Evolutionary conservation across 1,284 basidiomycete genomes (phyloP).

Genomic region (Salmacisia buchloeana): DNA sequence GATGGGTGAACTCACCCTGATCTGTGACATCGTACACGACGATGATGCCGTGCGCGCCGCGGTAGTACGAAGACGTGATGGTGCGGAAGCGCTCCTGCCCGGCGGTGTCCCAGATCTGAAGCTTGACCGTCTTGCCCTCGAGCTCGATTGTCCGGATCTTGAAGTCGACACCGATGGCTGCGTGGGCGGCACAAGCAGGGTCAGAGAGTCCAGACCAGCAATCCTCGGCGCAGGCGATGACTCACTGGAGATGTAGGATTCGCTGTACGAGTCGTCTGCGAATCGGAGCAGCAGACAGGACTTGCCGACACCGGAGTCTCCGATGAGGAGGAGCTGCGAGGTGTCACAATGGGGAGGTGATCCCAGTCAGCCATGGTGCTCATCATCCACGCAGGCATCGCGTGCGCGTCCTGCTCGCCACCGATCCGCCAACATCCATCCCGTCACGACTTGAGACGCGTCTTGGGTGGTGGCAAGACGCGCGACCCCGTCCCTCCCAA

Average conservation of each 20-base stretch:
- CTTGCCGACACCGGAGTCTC: slow-evolving; percentile 91
- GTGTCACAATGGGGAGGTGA: background rate
- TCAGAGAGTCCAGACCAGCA: too few relatives aligned
- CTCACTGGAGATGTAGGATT: slow-evolving; percentile 54
- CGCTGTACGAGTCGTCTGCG: slow-evolving; percentile 55
- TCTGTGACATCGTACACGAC: slow-evolving; percentile 99
- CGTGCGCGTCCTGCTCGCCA: background rate
- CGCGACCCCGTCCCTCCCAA: too few relatives aligned
- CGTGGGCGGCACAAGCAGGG: background rate
- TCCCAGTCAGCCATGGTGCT: background rate
- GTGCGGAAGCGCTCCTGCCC: slow-evolving; percentile 59
- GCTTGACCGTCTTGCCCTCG: slow-evolving; percentile 98
- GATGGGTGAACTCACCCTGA: slow-evolving; percentile 28
- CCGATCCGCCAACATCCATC: too few relatives aligned
- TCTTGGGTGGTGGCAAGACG: too few relatives aligned
- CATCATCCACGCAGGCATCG: background rate
- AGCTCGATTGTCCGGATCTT: slow-evolving; percentile 99
- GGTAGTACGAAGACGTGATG: slow-evolving; percentile 83
- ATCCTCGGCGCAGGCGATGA: slow-evolving; percentile 9
- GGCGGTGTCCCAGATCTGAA: slow-evolving; percentile 72
- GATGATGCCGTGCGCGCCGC: slow-evolving; percentile 88
- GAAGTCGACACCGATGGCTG: slow-evolving; percentile 68
- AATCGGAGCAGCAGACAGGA: slow-evolving; percentile 54
- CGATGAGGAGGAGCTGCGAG: slow-evolving; percentile 62
- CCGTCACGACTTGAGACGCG: too few relatives aligned